Evolutionary conservation across 164 flowering plant genomes (phyloP).

Genomic region (Piper betle): DNA sequence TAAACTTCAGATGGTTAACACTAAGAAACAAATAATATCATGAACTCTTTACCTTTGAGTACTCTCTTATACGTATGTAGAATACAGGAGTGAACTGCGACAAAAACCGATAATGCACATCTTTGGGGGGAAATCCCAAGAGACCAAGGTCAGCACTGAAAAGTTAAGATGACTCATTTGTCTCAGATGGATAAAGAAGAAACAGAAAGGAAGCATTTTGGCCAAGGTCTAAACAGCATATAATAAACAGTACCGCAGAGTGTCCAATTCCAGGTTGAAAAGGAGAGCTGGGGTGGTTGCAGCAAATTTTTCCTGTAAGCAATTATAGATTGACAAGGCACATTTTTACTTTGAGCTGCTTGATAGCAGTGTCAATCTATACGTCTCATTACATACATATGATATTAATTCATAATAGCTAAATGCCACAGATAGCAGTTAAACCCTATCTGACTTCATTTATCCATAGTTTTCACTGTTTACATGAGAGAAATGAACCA

Average conservation of each 20-base stretch:
- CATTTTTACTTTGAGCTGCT: neutral
- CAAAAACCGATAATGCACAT: conserved; percentile 86
- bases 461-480: too few species aligned
- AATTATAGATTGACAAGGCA: neutral
- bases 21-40: neutral
- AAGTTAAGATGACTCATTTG: conserved; percentile 4
- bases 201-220: neutral
- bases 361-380: neutral
- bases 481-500: too few species aligned
- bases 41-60: conserved; percentile 63
- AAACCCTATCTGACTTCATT: too few species aligned
- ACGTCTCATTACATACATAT: neutral
- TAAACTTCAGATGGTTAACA: conserved; percentile 4
- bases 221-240: neutral
- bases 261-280: conserved; percentile 90
- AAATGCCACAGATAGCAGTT: neutral
- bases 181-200: neutral
- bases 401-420: neutral
- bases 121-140: conserved; percentile 80
- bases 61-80: conserved; percentile 82
- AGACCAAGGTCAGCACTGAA: conserved; percentile 92
- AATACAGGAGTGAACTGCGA: conserved; percentile 85
- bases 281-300: conserved; percentile 71
- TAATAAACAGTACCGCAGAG: conserved; percentile 52
- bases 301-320: conserved; percentile 60